phyloP scores from a whole-genome alignment of 345 rosid species.

The Hevea brasiliensis region DNA sequence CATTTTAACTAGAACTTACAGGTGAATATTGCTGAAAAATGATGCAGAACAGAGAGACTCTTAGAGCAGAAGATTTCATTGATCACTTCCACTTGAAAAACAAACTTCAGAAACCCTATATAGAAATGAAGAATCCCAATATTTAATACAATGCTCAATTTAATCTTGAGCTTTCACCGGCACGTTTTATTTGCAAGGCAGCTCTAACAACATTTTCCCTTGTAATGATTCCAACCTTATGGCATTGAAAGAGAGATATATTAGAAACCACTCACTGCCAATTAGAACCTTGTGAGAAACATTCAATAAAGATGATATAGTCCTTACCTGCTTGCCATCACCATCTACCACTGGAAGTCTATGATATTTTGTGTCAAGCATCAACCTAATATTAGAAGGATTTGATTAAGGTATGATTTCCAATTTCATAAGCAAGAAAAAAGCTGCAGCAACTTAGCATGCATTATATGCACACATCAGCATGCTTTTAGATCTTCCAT shows the following conservation, averaged over 20 bases:
- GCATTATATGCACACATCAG: background rate
- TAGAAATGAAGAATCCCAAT: background rate
- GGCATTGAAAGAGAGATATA: slow-evolving; percentile 16
- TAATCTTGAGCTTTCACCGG: slow-evolving; percentile 33
- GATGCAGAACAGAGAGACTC: background rate
- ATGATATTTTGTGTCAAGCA: slow-evolving; percentile 85
- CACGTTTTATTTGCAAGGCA: slow-evolving; percentile 65
- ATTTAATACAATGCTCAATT: slow-evolving; percentile 9
- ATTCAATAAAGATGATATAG: background rate
- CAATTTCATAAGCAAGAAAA: background rate
- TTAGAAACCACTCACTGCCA: slow-evolving; percentile 4
- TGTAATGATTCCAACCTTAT: slow-evolving; percentile 80
- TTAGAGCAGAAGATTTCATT: background rate
- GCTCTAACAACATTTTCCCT: slow-evolving; percentile 77
- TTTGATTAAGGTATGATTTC: background rate
- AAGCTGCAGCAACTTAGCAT: background rate
- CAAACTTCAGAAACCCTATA: background rate
- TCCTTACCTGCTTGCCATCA: slow-evolving; percentile 73
- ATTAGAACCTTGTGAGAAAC: slow-evolving; percentile 7
- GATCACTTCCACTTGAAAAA: slow-evolving; percentile 1
- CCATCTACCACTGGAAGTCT: slow-evolving; percentile 80
- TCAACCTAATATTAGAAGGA: slow-evolving; percentile 49
- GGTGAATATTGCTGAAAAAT: background rate
- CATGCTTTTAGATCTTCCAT: background rate
- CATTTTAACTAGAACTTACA: background rate